phyloP scores from a whole-genome alignment of 257 asterid genomes.

The Solanum verrucosum region DNA sequence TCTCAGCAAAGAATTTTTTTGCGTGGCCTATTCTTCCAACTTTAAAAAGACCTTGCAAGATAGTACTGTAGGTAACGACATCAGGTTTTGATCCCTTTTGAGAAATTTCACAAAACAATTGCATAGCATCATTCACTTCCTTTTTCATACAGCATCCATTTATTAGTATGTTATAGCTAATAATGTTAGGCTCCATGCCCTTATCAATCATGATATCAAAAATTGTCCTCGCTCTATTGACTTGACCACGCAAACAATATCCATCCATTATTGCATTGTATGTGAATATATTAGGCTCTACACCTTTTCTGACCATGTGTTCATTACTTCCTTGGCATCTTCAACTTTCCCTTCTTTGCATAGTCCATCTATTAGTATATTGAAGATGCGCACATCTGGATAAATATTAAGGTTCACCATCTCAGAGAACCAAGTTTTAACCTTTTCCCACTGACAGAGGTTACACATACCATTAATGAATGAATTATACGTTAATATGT shows the following conservation, averaged over 20 bases:
- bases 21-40: not conserved
- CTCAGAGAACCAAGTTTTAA: not conserved
- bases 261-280: not conserved
- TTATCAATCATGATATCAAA: not conserved
- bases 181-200: not conserved
- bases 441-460: not conserved
- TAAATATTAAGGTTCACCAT: not conserved
- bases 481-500: not conserved
- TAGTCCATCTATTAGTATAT: not conserved
- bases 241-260: not conserved
- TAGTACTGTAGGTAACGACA: not conserved
- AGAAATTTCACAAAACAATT: not conserved
- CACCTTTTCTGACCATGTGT: not conserved
- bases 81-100: not conserved
- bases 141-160: not conserved
- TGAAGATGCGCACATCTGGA: not conserved
- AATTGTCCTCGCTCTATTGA: not conserved
- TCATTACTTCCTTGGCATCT: not conserved
- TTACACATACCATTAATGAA: slow-evolving; percentile 11
- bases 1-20: not conserved
- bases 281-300: not conserved
- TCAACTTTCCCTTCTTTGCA: slow-evolving; percentile 4
- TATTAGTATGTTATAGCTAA: not conserved
- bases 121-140: not conserved
- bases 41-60: not conserved